These are phyloP conservation scores for Sutorius australiensis DNA, from an alignment of 768 basidiomycete species.

Conservation along the genomic window DNA sequence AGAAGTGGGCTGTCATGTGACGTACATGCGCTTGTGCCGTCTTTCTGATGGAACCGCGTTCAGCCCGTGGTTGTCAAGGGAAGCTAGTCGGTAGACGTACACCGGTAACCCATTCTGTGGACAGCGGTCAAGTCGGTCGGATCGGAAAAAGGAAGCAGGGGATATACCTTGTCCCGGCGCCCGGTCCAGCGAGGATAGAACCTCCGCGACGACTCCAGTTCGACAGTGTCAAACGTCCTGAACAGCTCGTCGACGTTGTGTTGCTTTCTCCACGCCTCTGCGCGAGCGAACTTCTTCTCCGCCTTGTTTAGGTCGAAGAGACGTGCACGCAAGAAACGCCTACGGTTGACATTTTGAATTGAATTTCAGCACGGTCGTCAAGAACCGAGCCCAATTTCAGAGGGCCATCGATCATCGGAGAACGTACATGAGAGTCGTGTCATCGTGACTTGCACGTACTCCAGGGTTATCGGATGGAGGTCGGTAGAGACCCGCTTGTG, in stretches of 20 bases:
- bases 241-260: conserved; percentile 63
- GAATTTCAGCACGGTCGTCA: too few relatives aligned
- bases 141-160: not conserved
- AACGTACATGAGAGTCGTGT: conserved; percentile 58
- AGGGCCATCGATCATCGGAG: too few relatives aligned
- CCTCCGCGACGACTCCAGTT: conserved; percentile 54
- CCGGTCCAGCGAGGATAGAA: conserved; percentile 86
- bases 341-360: conserved; percentile 25
- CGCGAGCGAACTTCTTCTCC: conserved; percentile 63
- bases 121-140: not conserved
- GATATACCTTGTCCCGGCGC: conserved; percentile 62
- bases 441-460: conserved; percentile 52
- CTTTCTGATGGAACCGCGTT: conserved; percentile 48
- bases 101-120: conserved; percentile 62
- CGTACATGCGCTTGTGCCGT: conserved; percentile 70
- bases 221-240: conserved; percentile 51
- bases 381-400: too few relatives aligned
- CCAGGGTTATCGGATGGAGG: conserved; percentile 27
- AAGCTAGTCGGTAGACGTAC: conserved; percentile 73
- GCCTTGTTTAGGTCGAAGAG: conserved; percentile 61
- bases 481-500: conserved; percentile 49
- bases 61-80: conserved; percentile 55
- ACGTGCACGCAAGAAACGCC: conserved; percentile 82
- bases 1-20: not conserved
- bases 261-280: conserved; percentile 65